Evolutionary conservation across 78 protist genomes (phyloP).

Genomic region (Chrysochromulina tobinii): DNA sequence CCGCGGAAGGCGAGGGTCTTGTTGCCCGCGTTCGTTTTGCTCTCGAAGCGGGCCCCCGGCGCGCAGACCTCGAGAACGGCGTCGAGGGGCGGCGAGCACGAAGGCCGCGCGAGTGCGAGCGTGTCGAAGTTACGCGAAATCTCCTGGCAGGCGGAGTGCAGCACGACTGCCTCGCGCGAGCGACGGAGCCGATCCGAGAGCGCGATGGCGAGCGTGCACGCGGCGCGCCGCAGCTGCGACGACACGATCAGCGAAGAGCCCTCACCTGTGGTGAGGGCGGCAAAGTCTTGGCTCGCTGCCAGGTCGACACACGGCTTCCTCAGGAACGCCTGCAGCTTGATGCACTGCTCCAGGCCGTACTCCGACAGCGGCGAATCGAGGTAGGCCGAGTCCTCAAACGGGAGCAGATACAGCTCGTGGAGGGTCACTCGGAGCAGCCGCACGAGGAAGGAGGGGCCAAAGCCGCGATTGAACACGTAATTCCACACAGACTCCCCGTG

Average conservation of each 20-base stretch:
- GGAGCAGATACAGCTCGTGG: not conserved
- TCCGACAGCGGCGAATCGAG: slow-evolving; percentile 25
- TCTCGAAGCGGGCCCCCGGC: too few species aligned
- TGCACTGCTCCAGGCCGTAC: not conserved
- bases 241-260: not conserved
- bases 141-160: not conserved
- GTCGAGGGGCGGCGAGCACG: not conserved
- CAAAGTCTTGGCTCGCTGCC: too few species aligned
- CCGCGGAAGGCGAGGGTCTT: not conserved
- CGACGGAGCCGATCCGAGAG: too few species aligned
- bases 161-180: not conserved
- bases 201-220: not conserved
- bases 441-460: not conserved
- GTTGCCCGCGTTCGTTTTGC: not conserved
- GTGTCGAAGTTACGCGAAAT: slow-evolving; percentile 5
- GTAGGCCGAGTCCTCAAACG: not conserved
- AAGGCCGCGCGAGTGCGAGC: not conserved
- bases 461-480: not conserved
- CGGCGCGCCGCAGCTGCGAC: not conserved
- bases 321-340: not conserved
- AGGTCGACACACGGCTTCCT: too few species aligned
- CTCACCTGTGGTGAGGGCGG: not conserved
- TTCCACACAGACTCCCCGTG: slow-evolving; percentile 26
- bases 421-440: not conserved
- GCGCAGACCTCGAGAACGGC: not conserved